Base-by-base conservation (phyloP, 2,329 filamentous ascomycete genomes). In the Alternaria sp. region DNA sequence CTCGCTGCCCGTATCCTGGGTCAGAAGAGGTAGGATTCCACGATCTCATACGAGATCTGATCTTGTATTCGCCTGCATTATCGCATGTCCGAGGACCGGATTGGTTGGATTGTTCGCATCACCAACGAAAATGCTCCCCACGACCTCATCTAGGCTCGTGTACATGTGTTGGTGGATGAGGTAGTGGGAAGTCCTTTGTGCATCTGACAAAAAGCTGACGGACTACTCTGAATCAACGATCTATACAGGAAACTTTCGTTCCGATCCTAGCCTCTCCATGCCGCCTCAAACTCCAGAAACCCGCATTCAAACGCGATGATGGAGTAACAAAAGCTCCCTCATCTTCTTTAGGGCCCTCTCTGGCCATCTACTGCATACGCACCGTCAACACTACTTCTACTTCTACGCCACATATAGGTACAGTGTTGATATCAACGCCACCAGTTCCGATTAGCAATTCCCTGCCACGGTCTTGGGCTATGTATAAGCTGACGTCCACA, bases 221-320 rank as follows among this genome's bases (percentile, higher is more conserved):
- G 17, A 21, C 10, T 52, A 3, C 19, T n/a, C 13, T 12, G 11
- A 10, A 5, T 15, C 45, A 25, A 25, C 21, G 6, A 25, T 25
- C 4, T 26, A n/a, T 47, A 15, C 13, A n/a, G 7, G 8, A 15
- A n/a, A 36, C 13, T 25, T 21, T 1, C 49, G 1, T 7, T 7
- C 5, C 9, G 9, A 40, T 21, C 2, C 1, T 11, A 12, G 19
- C 10, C 13, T 23, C 6, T n/a, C 6, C 8, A 17, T 52, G 9
- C 49, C 5, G 3, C 6, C 11, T 36, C 3, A 1, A 10, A 52
- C 11, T 5, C 1, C 19, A 8, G 1, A 3, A 36, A n/a, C 0
- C 11, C 13, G 19, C 2, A n/a, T 51, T 15, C 2, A 13, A 50
- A 21, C 13, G 17, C 17, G 9, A 32, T 32, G 3, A 19, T 12